Base-by-base conservation (phyloP, 2,329 filamentous ascomycete species). In the Neopestalotiopsis sp. region DNA sequence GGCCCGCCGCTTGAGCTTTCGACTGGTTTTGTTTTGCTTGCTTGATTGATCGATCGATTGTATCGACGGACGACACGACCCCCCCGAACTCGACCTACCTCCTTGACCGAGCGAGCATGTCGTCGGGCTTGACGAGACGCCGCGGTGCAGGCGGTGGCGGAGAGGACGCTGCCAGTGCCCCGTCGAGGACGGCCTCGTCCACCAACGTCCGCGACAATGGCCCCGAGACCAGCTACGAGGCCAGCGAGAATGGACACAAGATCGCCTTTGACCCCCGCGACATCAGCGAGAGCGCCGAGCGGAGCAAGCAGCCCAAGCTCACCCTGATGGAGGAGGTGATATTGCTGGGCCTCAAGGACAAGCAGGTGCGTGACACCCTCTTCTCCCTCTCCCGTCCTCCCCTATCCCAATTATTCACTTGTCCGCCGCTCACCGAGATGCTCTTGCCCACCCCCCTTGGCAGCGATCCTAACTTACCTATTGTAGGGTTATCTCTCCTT, bases 311-410 rank as follows among this genome's bases (percentile, higher is more conserved):
- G 85, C 96, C 96, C 62, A 99, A 98, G 86, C 86, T 99, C 79
- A 99, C 96, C 52, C 86, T 99, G 79, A 99, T 99, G 96, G 96
- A 99, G 84, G 96, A 99, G 84, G 92, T 99, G 67, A 86, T 99
- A 78, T 86, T 99, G 76, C 89, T 99, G 82, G 96, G 96, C 12
- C 84, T 99, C 77, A 99, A 99, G 84, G 96, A 99, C 83, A 99
- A 98, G 86, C 96, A 99, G 90, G 94, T 97, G 84, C 59, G 59
- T 34, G 24, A 59, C 24, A 12, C 57, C 13, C 24, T 14, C 78
- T 87, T 78, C 67, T 61, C 14, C 64, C 45, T 17, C 1, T 20
- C 6, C 38, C 28, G 24, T 9, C 38, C 28, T 49, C 40, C 61
- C 32, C n/a, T 49, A 24, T 42, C 34, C 38, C 34, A 38, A 6